Conservation (phyloP, 495 filamentous ascomycete genomes). For the Sabuloglossum arenarium region DNA sequence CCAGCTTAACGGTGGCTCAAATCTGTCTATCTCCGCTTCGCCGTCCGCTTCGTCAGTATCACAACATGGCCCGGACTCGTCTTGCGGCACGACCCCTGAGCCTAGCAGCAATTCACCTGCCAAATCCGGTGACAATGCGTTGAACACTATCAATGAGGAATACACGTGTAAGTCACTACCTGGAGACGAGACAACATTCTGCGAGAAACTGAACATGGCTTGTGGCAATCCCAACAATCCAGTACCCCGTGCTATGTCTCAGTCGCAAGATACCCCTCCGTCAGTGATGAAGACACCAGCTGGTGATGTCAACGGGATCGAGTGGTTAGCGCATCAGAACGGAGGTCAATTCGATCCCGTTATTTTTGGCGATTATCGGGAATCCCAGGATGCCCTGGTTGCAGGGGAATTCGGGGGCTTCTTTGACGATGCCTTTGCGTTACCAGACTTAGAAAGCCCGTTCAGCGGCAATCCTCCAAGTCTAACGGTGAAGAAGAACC, state of each 20-base stretch:
- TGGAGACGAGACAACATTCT: slow-evolving; percentile 22
- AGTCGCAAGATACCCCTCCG: slow-evolving; percentile 14
- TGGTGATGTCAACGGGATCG: slow-evolving; percentile 27
- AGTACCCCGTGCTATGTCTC: slow-evolving; percentile 25
- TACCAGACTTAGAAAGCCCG: slow-evolving; percentile 52
- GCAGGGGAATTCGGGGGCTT: slow-evolving; percentile 54
- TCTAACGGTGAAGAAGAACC: neutral
- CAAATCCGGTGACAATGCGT: slow-evolving; percentile 33
- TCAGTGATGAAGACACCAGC: slow-evolving; percentile 13
- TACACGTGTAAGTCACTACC: neutral
- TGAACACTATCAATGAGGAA: slow-evolving; percentile 36
- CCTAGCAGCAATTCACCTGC: slow-evolving; percentile 37
- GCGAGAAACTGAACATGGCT: slow-evolving; percentile 48
- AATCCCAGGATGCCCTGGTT: slow-evolving; percentile 57
- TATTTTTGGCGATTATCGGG: slow-evolving; percentile 83
- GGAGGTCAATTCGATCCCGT: slow-evolving; percentile 78
- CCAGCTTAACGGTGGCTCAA: slow-evolving; percentile 7
- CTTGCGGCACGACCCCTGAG: slow-evolving; percentile 64
- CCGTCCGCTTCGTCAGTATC: slow-evolving; percentile 37
- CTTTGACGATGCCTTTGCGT: slow-evolving; percentile 74
- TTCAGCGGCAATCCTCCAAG: slow-evolving; percentile 39
- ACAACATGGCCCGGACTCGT: slow-evolving; percentile 53
- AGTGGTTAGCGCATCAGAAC: slow-evolving; percentile 69
- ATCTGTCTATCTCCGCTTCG: slow-evolving; percentile 24
- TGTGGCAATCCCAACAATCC: slow-evolving; percentile 53